Evolutionary conservation across 2,329 filamentous ascomycete species (phyloP).

Genomic region (Ampelomyces quisqualis): DNA sequence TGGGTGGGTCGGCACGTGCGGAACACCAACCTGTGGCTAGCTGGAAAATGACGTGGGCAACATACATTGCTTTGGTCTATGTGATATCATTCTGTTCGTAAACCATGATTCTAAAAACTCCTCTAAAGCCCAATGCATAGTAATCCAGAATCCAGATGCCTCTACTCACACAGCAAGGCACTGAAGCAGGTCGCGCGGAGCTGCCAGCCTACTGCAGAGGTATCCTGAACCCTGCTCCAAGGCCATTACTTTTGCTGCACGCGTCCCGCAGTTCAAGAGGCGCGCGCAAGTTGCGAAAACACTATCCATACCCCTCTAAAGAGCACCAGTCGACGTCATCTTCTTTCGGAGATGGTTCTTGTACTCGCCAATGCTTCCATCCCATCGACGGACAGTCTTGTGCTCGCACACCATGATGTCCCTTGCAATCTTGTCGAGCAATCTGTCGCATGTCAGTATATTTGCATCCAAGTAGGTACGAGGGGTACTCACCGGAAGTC

Average conservation of each 20-base stretch:
- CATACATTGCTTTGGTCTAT: slow-evolving; percentile 15
- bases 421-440: slow-evolving; percentile 99
- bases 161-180: slow-evolving; percentile 31
- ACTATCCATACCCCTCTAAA: slow-evolving; percentile 51
- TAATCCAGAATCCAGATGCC: slow-evolving; percentile 40
- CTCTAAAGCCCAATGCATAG: slow-evolving; percentile 44
- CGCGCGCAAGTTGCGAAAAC: slow-evolving; percentile 29
- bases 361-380: slow-evolving; percentile 88
- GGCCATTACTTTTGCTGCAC: slow-evolving; percentile 34
- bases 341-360: slow-evolving; percentile 99
- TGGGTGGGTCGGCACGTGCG: too few species aligned
- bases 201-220: slow-evolving; percentile 37
- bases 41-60: slow-evolving; percentile 2
- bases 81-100: slow-evolving; percentile 39
- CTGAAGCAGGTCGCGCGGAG: slow-evolving; percentile 39
- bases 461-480: not conserved
- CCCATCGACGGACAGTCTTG: slow-evolving; percentile 88
- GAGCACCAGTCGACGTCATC: slow-evolving; percentile 87
- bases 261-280: slow-evolving; percentile 28
- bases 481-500: slow-evolving; percentile 81
- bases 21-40: slow-evolving; percentile 18
- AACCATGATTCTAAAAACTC: slow-evolving; percentile 41
- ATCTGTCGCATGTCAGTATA: slow-evolving; percentile 57
- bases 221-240: slow-evolving; percentile 34
- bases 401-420: slow-evolving; percentile 99